phyloP scores from a whole-genome alignment of 1,284 basidiomycete species.

The Phaffia rhodozyma region DNA sequence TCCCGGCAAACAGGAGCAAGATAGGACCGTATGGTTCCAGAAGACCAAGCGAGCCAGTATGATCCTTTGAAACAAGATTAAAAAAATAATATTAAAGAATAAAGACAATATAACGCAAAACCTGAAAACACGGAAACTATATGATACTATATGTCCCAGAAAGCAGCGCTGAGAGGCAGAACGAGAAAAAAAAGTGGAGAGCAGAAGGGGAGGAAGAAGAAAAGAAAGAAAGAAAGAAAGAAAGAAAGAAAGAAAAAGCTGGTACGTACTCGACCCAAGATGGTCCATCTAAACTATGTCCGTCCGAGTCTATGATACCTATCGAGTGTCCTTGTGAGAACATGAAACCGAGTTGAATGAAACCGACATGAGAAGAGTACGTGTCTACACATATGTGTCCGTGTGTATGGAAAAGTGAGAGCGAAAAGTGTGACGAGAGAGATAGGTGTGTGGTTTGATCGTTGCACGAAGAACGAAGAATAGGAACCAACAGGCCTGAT shows the following conservation, averaged over 20 bases:
- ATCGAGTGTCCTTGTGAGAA: too few relatives aligned
- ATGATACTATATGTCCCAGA: too few relatives aligned
- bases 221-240: not conserved
- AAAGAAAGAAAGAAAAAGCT: not conserved
- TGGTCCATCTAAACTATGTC: not conserved
- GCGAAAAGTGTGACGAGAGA: not conserved
- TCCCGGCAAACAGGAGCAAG: too few relatives aligned
- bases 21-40: too few relatives aligned
- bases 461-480: not conserved
- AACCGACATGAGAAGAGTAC: not conserved
- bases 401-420: not conserved
- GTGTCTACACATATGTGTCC: slow-evolving; percentile 9
- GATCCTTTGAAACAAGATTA: too few relatives aligned
- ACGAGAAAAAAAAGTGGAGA: not conserved
- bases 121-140: too few relatives aligned
- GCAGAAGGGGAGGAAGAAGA: not conserved
- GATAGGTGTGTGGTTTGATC: too few relatives aligned
- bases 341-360: slow-evolving; percentile 12
- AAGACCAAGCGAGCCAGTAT: too few relatives aligned
- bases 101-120: too few relatives aligned
- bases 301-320: not conserved
- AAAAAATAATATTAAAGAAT: too few relatives aligned
- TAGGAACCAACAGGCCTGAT: not conserved
- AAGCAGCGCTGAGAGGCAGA: not conserved
- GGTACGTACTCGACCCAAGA: not conserved